Base-by-base conservation (phyloP, 2,329 filamentous ascomycete species). In the Beauveria sp. region DNA sequence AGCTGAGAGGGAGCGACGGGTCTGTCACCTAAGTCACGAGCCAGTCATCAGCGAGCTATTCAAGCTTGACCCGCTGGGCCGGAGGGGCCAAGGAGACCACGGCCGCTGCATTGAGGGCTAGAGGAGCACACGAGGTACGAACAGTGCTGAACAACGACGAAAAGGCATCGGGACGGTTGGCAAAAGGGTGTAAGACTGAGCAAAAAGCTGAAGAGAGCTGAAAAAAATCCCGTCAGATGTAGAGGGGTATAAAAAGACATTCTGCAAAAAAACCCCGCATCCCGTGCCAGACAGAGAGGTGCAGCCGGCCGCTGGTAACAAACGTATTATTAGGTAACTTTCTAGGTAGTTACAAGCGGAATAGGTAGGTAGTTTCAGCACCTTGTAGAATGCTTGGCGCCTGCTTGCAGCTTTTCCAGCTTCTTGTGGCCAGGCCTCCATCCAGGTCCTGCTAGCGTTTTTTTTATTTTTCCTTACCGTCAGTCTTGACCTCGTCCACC, bases 41-140 rank as follows among this genome's bases (percentile, higher is more conserved):
- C 57, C 57, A 60, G 57, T 60, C 57, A 60, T 38, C 14, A 45
- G 38, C 57, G 24, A 52, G 48, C 22, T 60, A 60, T 31, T 60
- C 46, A 43, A n/a, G 18, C 16, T 24, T 42, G 48, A 51, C 57
- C 57, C 57, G 48, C 57, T 60, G 43, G 24, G 22, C 48, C 48
- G 38, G 38, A 49, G 57, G 48, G 57, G 45, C 56, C 9, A 38
- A 26, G n/a, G 38, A 14, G 14, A 34, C 45, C n/a, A 34, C 28
- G 28, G 54, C 42, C 54, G 54, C 40, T 56, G 53, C 34, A 42
- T 31, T 31, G 53, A 45, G 40, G 16, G 49, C 22, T 26, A 34
- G 53, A 14, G n/a, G 51, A n/a, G 14, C 18, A 20, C 7, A 43
- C 42, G 42, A 43, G 42, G 42, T 38, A 14, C 34, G 1, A 16